Evolutionary conservation across 345 rosid species (phyloP).

Genomic region (Luvunga scandens): DNA sequence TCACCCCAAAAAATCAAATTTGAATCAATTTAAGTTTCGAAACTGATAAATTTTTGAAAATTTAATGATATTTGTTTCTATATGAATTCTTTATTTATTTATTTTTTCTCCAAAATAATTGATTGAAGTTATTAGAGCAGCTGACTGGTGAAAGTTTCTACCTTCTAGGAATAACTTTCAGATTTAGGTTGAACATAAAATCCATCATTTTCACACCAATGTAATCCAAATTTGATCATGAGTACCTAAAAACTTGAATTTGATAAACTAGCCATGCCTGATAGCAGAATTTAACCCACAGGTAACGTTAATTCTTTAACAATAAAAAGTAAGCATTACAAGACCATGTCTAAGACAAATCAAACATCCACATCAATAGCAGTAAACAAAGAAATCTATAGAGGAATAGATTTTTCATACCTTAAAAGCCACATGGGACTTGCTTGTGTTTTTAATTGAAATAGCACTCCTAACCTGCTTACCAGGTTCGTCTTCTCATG

Average conservation of each 20-base stretch:
- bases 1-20: background rate
- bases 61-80: background rate
- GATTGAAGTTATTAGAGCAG: background rate
- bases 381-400: background rate
- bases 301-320: background rate
- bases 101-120: background rate
- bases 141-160: background rate
- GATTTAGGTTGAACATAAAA: background rate
- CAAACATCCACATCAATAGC: slow-evolving; percentile 7
- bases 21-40: background rate
- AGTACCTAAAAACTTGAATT: background rate
- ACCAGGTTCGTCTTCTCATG: slow-evolving; percentile 63
- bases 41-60: background rate
- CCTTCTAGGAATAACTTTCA: background rate
- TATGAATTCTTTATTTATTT: background rate
- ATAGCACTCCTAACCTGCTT: slow-evolving; percentile 69
- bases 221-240: background rate
- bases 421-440: slow-evolving; percentile 71
- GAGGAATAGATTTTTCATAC: slow-evolving; percentile 26
- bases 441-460: slow-evolving; percentile 61
- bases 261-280: background rate
- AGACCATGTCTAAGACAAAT: slow-evolving; percentile 6
- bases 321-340: background rate
- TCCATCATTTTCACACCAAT: background rate
- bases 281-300: background rate